Conservation (phyloP, 2,329 filamentous ascomycete genomes). For the Ophiognomonia clavigignenti-juglandacearum region DNA sequence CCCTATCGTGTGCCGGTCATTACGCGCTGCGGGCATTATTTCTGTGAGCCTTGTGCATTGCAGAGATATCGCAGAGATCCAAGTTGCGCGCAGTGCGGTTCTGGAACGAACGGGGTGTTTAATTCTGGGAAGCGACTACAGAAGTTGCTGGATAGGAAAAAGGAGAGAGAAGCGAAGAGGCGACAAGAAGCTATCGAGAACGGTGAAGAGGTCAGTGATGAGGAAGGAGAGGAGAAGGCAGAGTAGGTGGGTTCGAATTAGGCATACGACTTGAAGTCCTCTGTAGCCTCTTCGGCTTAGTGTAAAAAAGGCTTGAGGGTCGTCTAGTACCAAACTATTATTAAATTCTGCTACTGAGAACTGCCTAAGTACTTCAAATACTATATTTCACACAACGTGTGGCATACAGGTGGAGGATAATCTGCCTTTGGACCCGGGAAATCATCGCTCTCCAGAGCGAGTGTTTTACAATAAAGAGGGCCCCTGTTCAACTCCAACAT, state of each 20-base stretch:
- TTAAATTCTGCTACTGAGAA: too few species aligned
- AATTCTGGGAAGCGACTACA: constrained; percentile 80
- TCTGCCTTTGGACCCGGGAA: too few species aligned
- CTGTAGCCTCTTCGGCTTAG: too few species aligned
- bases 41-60: constrained; percentile 86
- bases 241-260: background rate
- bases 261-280: background rate
- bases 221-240: constrained; percentile 33
- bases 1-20: constrained; percentile 75
- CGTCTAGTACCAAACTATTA: too few species aligned
- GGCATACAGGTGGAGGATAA: too few species aligned
- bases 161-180: constrained; percentile 53
- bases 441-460: too few species aligned
- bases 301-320: too few species aligned
- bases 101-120: constrained; percentile 84
- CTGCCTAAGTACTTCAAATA: too few species aligned
- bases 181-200: constrained; percentile 48
- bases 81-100: constrained; percentile 78
- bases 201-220: constrained; percentile 44
- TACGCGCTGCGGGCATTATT: constrained; percentile 93
- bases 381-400: too few species aligned
- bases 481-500: too few species aligned
- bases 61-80: constrained; percentile 83
- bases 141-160: constrained; percentile 72
- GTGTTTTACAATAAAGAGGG: too few species aligned